Conservation (phyloP, 768 basidiomycete genomes). For the Boletus huronensis region DNA sequence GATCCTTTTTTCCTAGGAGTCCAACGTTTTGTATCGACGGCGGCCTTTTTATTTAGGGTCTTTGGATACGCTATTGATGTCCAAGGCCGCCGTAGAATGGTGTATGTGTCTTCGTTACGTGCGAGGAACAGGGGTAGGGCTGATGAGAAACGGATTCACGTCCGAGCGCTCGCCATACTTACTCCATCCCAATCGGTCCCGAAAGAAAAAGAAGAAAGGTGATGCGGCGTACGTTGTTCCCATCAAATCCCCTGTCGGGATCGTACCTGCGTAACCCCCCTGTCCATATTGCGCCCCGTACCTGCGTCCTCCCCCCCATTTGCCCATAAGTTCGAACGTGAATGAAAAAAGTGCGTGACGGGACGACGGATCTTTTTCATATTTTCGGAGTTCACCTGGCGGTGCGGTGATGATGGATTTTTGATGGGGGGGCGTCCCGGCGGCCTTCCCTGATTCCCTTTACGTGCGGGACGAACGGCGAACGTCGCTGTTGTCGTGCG, state of each 20-base stretch:
- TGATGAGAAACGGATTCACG: conserved; percentile 4
- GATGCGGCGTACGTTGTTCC: conserved; percentile 13
- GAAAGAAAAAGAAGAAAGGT: conserved; percentile 3
- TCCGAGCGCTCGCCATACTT: background rate
- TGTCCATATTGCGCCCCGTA: background rate
- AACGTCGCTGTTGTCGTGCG: conserved; percentile 5
- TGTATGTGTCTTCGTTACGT: conserved; percentile 9
- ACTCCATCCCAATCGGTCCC: conserved; percentile 11
- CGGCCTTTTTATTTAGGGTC: background rate
- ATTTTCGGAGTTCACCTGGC: background rate
- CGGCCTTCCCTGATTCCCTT: conserved; percentile 12
- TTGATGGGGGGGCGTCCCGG: conserved; percentile 10
- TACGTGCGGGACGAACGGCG: conserved; percentile 19
- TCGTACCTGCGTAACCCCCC: background rate
- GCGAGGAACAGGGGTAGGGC: background rate
- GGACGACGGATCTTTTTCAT: conserved; percentile 4
- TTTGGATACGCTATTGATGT: background rate
- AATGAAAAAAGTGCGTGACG: conserved; percentile 4
- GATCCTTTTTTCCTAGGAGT: background rate
- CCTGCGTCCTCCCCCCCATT: background rate
- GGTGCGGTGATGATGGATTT: conserved; percentile 8
- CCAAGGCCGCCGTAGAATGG: background rate
- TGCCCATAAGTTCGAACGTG: background rate
- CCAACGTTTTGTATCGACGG: background rate
- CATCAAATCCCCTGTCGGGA: conserved; percentile 2